Conservation (phyloP, 2,329 filamentous ascomycete genomes). For the Diaporthe vexans region DNA sequence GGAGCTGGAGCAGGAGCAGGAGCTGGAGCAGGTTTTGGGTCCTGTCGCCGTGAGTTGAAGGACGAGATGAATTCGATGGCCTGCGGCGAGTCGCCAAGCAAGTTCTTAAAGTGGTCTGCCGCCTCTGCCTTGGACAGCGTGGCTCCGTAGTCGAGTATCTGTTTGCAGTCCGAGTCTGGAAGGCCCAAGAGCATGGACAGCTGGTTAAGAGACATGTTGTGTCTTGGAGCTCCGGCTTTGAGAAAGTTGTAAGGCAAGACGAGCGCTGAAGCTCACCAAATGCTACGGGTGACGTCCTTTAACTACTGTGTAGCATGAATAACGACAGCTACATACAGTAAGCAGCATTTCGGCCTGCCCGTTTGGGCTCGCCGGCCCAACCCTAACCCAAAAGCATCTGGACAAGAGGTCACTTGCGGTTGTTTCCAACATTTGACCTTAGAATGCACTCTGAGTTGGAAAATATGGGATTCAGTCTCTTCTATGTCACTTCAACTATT, state of each 20-base stretch:
- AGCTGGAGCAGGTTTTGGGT: conserved; percentile 50
- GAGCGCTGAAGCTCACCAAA: background rate
- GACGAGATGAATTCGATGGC: conserved; percentile 82
- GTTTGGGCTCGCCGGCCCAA: background rate
- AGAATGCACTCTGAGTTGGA: too few species aligned
- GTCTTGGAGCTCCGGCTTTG: background rate
- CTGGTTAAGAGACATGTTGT: conserved; percentile 71
- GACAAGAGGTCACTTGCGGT: too few species aligned
- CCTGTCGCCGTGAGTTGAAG: conserved; percentile 78
- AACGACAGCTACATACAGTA: background rate
- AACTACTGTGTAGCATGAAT: background rate
- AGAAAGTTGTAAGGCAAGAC: background rate
- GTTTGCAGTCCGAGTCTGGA: conserved; percentile 85
- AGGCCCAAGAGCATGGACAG: conserved; percentile 86
- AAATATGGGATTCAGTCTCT: background rate
- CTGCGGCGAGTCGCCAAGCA: conserved; percentile 88
- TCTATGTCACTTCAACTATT: background rate
- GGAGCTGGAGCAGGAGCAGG: conserved; percentile 41
- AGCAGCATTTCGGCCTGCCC: conserved; percentile 10
- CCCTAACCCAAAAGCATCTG: background rate
- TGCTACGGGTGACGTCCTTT: background rate
- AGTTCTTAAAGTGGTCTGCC: conserved; percentile 86
- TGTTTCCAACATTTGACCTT: background rate
- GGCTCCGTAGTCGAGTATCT: conserved; percentile 85
- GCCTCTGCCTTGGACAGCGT: conserved; percentile 83